Evolutionary conservation across 768 basidiomycete species (phyloP).

Genomic region (Phaeolepiota aurea): DNA sequence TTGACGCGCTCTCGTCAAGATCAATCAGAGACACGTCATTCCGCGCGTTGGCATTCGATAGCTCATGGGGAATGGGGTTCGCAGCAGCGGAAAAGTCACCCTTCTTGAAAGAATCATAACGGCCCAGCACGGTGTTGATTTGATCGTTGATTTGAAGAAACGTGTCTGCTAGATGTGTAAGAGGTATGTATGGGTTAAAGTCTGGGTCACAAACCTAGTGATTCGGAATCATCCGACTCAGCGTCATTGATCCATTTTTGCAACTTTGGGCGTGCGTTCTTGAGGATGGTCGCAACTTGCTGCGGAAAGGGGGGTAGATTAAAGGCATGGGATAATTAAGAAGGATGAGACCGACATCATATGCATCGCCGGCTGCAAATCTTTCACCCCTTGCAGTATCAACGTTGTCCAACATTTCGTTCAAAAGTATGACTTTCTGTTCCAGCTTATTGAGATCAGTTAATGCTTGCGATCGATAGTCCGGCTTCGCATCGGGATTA

Average conservation of each 20-base stretch:
- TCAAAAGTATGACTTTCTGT: conserved; percentile 89
- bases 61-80: conserved; percentile 60
- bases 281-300: conserved; percentile 87
- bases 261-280: conserved; percentile 81
- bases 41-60: conserved; percentile 24
- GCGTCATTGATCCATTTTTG: conserved; percentile 98
- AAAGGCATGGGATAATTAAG: background rate
- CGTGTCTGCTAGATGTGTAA: conserved; percentile 49
- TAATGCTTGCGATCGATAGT: conserved; percentile 85
- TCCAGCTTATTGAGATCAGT: conserved; percentile 92
- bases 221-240: conserved; percentile 81
- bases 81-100: conserved; percentile 74
- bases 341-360: conserved; percentile 53
- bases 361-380: conserved; percentile 86
- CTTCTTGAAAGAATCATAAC: conserved; percentile 89
- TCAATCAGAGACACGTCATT: conserved; percentile 60
- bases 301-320: conserved; percentile 16
- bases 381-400: conserved; percentile 62
- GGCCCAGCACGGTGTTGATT: conserved; percentile 84
- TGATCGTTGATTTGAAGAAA: conserved; percentile 96
- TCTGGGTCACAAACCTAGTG: conserved; percentile 50
- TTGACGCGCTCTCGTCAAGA: conserved; percentile 48
- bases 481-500: conserved; percentile 89
- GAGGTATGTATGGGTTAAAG: background rate
- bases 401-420: conserved; percentile 95